Base-by-base conservation (phyloP, 805 yeast species). In the Ogataea paraovalis region DNA sequence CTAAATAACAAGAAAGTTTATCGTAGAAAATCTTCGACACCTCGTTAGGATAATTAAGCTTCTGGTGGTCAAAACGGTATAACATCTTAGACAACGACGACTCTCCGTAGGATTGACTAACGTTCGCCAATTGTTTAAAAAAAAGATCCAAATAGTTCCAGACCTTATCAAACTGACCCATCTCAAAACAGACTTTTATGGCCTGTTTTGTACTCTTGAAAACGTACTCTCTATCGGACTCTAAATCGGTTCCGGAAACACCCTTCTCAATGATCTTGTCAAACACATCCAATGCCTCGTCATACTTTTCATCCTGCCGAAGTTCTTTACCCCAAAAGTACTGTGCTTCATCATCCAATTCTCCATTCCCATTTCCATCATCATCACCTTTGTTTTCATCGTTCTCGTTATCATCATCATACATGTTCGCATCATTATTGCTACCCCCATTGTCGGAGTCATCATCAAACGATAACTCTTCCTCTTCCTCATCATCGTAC, bases 131-230 rank as follows among this genome's bases (percentile, higher is more conserved):
- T 9, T 52, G 48, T 4, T 48, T 45, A 16, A 66, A 58, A n/a
- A 66, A 47, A 20, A 44, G 32, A 27, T 51, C 59, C 7, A 60
- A 19, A 9, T 44, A 47, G 8, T 27, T 30, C 34, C 55, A 27
- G 7, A 59, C 47, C 38, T 50, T 37, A 3, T 51, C 54, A 37
- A 44, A 46, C 8, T 60, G 39, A 3, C 42, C 50, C 16, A 48
- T 21, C 12, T 56, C 60, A 18, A 57, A 53, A 32, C 53, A 53
- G 4, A 63, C 54, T 49, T 68, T 68, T 23, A 66, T 53, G 3
- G 59, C 53, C 43, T 68, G 72, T 46, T 68, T 68, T 12, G 64
- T 46, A 1, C 70, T 53, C 43, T 66, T 67, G 49, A 67, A 67
- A 2, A 57, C 50, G 46, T 60, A 67, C n/a, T 51, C 58, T 14